A percentile compares a stretch with the other conserved stretches of the same genome.
Evolutionary conservation across 345 rosid genomes (phyloP).

Genomic region (Brassica juncea): DNA sequence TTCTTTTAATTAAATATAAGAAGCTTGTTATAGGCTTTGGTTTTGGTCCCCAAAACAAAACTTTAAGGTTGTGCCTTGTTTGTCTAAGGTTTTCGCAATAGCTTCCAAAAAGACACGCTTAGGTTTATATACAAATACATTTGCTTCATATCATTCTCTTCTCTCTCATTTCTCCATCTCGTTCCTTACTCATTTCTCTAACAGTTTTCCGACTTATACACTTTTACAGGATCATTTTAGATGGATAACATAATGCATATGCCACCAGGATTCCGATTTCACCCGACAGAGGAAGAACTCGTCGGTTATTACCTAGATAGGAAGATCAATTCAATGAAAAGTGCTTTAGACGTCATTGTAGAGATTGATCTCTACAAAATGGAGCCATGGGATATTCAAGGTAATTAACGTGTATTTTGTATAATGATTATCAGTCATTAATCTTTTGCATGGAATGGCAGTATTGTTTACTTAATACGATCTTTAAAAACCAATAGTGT

Average conservation of each 20-base stretch:
- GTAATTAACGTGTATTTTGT: constrained; percentile 40
- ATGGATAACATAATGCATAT: constrained; percentile 71
- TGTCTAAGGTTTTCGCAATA: constrained; percentile 44
- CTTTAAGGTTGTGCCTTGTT: constrained; percentile 52
- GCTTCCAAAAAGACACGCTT: constrained; percentile 35
- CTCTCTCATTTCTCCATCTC: constrained; percentile 22
- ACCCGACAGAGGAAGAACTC: constrained; percentile 96
- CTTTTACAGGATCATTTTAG: constrained; percentile 20
- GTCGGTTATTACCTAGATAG: constrained; percentile 89
- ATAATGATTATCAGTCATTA: constrained; percentile 6
- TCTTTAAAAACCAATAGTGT: constrained; percentile 11
- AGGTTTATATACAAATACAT: constrained; percentile 27
- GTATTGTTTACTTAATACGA: constrained; percentile 12
- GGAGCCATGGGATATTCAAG: constrained; percentile 99
- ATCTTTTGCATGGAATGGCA: constrained; percentile 27
- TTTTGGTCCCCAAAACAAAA: constrained; percentile 44
- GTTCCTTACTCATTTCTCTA: constrained; percentile 21
- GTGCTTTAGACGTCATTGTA: constrained; percentile 76
- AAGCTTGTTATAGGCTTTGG: constrained; percentile 46
- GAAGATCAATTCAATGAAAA: constrained; percentile 70
- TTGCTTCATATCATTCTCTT: constrained; percentile 28
- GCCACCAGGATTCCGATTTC: constrained; percentile 96
- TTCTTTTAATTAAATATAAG: constrained; percentile 29
- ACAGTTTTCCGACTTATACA: neutral
- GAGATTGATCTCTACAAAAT: constrained; percentile 94